Evolutionary conservation across 2,329 filamentous ascomycete species (phyloP).

Genomic region (Thielaviopsis ethacetica): DNA sequence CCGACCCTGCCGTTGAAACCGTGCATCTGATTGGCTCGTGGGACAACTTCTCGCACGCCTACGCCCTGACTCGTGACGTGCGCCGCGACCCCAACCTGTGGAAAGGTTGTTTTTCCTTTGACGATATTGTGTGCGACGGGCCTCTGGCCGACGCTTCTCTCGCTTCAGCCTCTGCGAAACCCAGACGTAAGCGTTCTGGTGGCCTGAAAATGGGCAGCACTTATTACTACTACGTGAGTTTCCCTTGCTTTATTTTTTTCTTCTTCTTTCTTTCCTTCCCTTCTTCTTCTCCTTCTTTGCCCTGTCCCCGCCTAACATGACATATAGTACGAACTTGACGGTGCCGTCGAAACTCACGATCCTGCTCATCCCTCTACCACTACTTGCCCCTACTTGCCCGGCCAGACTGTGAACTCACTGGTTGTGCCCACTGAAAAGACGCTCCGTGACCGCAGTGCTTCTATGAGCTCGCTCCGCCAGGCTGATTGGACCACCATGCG

Average conservation of each 20-base stretch:
- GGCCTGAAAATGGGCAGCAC: constrained; percentile 83
- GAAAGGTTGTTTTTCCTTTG: constrained; percentile 77
- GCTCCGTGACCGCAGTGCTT: constrained; percentile 45
- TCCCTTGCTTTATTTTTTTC: constrained; percentile 9
- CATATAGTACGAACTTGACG: constrained; percentile 64
- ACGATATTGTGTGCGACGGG: constrained; percentile 67
- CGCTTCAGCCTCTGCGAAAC: constrained; percentile 21
- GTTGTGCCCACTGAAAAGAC: constrained; percentile 58
- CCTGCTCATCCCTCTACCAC: constrained; percentile 56
- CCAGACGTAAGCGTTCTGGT: constrained; percentile 37
- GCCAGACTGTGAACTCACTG: constrained; percentile 73
- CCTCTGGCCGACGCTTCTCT: constrained; percentile 14
- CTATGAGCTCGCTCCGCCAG: constrained; percentile 41
- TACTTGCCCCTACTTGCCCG: constrained; percentile 70
- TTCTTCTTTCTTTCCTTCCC: constrained; percentile 2
- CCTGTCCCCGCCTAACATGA: no score
- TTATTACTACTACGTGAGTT: constrained; percentile 87
- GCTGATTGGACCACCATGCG: constrained; percentile 58
- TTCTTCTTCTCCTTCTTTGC: no score
- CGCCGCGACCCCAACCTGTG: constrained; percentile 61
- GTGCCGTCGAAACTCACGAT: constrained; percentile 62
- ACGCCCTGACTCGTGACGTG: constrained; percentile 66
- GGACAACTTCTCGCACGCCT: constrained; percentile 76
- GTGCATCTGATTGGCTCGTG: constrained; percentile 81
- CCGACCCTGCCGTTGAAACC: constrained; percentile 42